Conservation (phyloP, 225 moss, liverwort and hornwort species). For the Climacium dendroides region DNA sequence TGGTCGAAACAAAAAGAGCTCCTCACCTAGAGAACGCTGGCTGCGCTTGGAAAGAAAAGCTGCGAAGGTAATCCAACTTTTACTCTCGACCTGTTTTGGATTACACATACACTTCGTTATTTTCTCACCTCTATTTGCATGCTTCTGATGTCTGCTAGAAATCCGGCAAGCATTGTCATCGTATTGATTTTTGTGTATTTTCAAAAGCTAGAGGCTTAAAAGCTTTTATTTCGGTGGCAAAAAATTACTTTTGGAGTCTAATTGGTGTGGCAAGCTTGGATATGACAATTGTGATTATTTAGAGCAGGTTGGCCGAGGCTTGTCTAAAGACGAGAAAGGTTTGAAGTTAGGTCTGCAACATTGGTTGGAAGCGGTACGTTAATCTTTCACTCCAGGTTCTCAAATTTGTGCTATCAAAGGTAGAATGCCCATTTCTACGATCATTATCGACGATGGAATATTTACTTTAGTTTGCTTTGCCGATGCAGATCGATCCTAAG, state of each 20-base stretch:
- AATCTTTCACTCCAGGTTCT: neutral
- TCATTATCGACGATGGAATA: neutral
- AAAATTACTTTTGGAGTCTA: neutral
- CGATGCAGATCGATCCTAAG: conserved; percentile 67
- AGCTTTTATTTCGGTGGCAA: neutral
- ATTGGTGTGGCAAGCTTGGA: neutral
- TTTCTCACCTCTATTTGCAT: neutral
- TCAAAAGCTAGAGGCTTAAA: neutral
- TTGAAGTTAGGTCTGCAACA: conserved; percentile 73
- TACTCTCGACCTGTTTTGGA: neutral
- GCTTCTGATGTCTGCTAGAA: neutral
- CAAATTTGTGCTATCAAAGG: neutral
- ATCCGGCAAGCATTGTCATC: neutral
- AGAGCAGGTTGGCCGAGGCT: conserved; percentile 76
- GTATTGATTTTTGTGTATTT: neutral
- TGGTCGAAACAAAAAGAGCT: neutral
- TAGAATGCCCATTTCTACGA: neutral
- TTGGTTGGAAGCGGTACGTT: conserved; percentile 93
- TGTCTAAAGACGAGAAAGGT: conserved; percentile 63
- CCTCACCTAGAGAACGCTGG: conserved; percentile 54
- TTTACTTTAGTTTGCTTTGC: neutral
- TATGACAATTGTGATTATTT: neutral
- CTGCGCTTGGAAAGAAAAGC: conserved; percentile 66
- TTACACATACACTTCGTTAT: neutral
- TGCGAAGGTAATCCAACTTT: conserved; percentile 33